Conservation (phyloP, 2,329 filamentous ascomycete genomes). For the Conoideocrella luteorostrata region DNA sequence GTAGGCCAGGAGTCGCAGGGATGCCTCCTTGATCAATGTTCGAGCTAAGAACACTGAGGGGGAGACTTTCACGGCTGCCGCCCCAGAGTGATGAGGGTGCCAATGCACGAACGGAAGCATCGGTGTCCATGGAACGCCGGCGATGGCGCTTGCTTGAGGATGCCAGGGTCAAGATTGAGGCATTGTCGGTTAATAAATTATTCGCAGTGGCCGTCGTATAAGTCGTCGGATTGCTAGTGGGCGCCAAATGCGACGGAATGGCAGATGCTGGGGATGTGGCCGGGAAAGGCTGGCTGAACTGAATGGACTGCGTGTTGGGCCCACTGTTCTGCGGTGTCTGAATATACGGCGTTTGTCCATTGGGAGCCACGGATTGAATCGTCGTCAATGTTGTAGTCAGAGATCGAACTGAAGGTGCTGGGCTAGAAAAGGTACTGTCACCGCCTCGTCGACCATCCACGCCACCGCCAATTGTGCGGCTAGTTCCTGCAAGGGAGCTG, state of each 20-base stretch:
- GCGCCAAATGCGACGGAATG: conserved; percentile 63
- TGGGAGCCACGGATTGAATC: conserved; percentile 67
- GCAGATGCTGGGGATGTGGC: conserved; percentile 61
- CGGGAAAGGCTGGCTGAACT: conserved; percentile 61
- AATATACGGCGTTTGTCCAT: conserved; percentile 31
- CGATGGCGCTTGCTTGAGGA: conserved; percentile 75
- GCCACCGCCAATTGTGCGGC: conserved; percentile 59
- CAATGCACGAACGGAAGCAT: conserved; percentile 78
- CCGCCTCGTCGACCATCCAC: conserved; percentile 63
- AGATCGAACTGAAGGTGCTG: conserved; percentile 72
- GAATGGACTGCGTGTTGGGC: conserved; percentile 44
- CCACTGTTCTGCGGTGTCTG: conserved; percentile 22
- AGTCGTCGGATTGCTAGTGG: conserved; percentile 56
- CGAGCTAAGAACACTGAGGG: conserved; percentile 69
- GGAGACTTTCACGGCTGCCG: conserved; percentile 72
- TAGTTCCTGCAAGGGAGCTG: conserved; percentile 65
- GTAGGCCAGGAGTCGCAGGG: conserved; percentile 43
- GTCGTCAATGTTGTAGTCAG: conserved; percentile 80
- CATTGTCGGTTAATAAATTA: conserved; percentile 76
- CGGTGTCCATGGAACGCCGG: conserved; percentile 74
- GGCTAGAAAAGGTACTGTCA: conserved; percentile 74
- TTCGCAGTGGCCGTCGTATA: conserved; percentile 76
- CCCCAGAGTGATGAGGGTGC: conserved; percentile 78
- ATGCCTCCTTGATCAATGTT: conserved; percentile 51
- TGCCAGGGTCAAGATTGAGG: conserved; percentile 77